These are phyloP conservation scores for Rachicladosporium sp. DNA, from an alignment of 2,329 filamentous ascomycete species.

Conservation along the genomic window DNA sequence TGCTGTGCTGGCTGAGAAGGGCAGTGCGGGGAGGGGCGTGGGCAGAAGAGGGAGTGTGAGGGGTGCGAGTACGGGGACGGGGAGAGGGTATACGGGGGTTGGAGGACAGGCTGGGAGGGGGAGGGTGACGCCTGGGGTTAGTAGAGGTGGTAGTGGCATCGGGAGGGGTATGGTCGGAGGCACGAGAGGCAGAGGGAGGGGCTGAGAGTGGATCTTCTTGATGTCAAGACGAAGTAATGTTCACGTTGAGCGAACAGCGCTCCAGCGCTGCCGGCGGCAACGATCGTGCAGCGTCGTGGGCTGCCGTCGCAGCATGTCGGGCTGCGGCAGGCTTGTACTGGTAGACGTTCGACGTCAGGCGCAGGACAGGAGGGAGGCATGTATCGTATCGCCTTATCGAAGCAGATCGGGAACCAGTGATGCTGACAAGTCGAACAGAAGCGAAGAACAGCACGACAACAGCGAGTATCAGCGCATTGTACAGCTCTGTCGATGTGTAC, in stretches of 20 bases:
- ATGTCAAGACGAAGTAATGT: neutral
- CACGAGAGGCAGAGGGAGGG: constrained; percentile 21
- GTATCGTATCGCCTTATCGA: too few species aligned
- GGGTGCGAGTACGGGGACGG: constrained; percentile 16
- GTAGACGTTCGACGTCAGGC: too few species aligned
- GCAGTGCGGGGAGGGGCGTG: constrained; percentile 15
- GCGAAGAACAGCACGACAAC: too few species aligned
- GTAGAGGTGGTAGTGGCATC: constrained; percentile 32
- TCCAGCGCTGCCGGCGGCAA: too few species aligned
- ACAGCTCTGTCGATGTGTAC: too few species aligned
- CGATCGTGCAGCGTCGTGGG: too few species aligned
- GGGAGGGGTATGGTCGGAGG: constrained; percentile 28
- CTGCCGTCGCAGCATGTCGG: too few species aligned
- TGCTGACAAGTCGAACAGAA: too few species aligned
- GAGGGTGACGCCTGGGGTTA: constrained; percentile 36
- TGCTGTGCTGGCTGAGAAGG: constrained; percentile 36
- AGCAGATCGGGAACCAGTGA: too few species aligned
- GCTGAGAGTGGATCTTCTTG: constrained; percentile 3
- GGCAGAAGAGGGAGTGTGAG: constrained; percentile 19
- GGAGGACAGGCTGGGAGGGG: constrained; percentile 38
- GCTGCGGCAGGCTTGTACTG: too few species aligned
- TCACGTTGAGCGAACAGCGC: neutral
- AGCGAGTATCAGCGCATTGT: too few species aligned
- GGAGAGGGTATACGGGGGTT: constrained; percentile 29
- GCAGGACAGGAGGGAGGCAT: too few species aligned